Percentiles rank a stretch among this genome's conserved stretches.
Conservation (phyloP, 371 early-diverging fungal species). For the Rhizomucor miehei region DNA sequence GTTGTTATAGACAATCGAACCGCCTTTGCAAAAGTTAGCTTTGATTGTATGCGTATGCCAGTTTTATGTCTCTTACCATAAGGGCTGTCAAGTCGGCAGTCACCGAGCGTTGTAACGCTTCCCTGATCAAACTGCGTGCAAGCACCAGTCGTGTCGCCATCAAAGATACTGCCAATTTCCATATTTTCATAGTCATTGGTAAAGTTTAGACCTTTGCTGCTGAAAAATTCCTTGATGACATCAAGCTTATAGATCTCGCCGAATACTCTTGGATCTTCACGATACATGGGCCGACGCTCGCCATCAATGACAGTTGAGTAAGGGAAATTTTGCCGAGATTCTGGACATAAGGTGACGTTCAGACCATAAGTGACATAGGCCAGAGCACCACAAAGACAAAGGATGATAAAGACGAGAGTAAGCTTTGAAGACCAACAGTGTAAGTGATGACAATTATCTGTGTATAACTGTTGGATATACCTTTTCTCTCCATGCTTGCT, state of each 20-base stretch:
- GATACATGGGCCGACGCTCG: slow-evolving; percentile 29
- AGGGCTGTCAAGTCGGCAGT: slow-evolving; percentile 39
- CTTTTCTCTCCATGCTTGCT: slow-evolving; percentile 74
- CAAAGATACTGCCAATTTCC: slow-evolving; percentile 51
- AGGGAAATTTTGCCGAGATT: slow-evolving; percentile 16
- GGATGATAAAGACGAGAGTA: slow-evolving; percentile 64
- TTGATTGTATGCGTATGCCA: background rate
- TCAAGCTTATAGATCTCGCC: slow-evolving; percentile 45
- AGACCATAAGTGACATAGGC: slow-evolving; percentile 74
- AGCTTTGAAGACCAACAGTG: slow-evolving; percentile 28
- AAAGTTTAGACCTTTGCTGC: slow-evolving; percentile 34
- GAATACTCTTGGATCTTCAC: slow-evolving; percentile 43
- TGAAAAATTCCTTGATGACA: slow-evolving; percentile 34
- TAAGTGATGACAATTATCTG: background rate
- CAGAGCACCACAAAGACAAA: slow-evolving; percentile 60
- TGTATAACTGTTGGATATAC: slow-evolving; percentile 16
- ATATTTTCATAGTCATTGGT: slow-evolving; percentile 47
- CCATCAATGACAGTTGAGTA: slow-evolving; percentile 27
- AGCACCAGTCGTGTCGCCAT: slow-evolving; percentile 32
- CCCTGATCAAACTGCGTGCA: slow-evolving; percentile 30
- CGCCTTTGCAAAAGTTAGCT: slow-evolving; percentile 11
- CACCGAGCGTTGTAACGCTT: slow-evolving; percentile 11
- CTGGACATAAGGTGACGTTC: slow-evolving; percentile 49
- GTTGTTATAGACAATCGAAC: slow-evolving; percentile 20
- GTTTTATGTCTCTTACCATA: slow-evolving; percentile 29